Conservation (phyloP, 495 filamentous ascomycete genomes). For the Astrocystis sublimbata region DNA sequence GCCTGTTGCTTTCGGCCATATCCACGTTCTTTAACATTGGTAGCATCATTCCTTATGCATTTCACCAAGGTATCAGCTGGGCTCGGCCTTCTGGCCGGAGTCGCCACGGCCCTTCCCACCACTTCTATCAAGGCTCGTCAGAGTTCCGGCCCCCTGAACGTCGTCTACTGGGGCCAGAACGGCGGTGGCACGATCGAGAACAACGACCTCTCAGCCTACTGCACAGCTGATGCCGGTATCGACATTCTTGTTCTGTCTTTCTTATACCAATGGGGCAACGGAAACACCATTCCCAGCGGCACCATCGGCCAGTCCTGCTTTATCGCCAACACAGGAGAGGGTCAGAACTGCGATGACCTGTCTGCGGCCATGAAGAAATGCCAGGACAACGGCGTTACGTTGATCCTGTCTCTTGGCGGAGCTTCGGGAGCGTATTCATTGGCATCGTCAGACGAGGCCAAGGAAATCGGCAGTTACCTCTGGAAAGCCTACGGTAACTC, state of each 20-base stretch:
- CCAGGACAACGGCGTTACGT: constrained; percentile 50
- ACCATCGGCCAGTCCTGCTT: constrained; percentile 44
- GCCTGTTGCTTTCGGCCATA: constrained; percentile 25
- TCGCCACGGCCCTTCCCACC: constrained; percentile 32
- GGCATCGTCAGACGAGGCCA: constrained; percentile 42
- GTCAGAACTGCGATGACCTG: constrained; percentile 48
- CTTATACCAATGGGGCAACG: constrained; percentile 45
- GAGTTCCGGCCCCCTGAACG: constrained; percentile 34
- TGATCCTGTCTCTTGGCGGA: constrained; percentile 54
- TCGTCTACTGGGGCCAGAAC: constrained; percentile 51
- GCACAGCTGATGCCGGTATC: constrained; percentile 38
- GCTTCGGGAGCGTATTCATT: constrained; percentile 43
- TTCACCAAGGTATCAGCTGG: constrained; percentile 27
- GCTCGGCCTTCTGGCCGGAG: constrained; percentile 34
- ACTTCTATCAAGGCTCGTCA: constrained; percentile 24
- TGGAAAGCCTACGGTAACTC: constrained; percentile 57
- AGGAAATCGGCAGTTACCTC: constrained; percentile 48
- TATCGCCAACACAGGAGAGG: constrained; percentile 31
- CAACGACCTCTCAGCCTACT: constrained; percentile 46
- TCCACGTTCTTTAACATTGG: constrained; percentile 20
- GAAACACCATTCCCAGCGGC: constrained; percentile 36
- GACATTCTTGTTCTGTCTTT: constrained; percentile 58
- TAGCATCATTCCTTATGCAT: constrained; percentile 30
- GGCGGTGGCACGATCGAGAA: constrained; percentile 42
- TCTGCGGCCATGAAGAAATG: constrained; percentile 50